Percentiles rank a stretch among this genome's conserved stretches.
phyloP scores from a whole-genome alignment of 768 basidiomycete genomes.

The Calvatia gigantea region DNA sequence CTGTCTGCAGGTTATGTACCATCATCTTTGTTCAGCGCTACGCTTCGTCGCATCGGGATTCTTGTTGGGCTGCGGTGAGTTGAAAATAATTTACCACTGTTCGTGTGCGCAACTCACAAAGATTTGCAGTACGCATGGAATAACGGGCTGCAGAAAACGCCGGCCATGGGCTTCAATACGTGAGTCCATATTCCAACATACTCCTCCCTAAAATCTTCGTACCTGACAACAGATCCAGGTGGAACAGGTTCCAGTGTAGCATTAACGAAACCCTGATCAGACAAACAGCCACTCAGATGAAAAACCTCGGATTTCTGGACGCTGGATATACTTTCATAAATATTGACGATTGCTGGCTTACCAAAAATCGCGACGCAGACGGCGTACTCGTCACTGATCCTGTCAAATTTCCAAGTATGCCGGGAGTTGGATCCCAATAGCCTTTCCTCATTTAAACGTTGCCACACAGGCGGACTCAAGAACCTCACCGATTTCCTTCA shows the following conservation, averaged over 20 bases:
- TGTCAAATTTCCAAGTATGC: conserved; percentile 20
- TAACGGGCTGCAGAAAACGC: conserved; percentile 18
- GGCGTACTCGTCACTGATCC: conserved; percentile 19
- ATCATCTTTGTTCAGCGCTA: not conserved
- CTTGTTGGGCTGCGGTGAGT: not conserved
- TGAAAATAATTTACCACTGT: not conserved
- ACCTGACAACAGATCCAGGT: conserved; percentile 9
- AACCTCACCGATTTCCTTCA: conserved; percentile 23
- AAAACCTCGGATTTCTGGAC: conserved; percentile 19
- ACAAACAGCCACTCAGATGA: conserved; percentile 20
- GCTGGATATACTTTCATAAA: conserved; percentile 24
- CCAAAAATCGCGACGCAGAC: conserved; percentile 17
- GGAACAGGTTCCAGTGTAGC: conserved; percentile 23
- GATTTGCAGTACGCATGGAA: conserved; percentile 17
- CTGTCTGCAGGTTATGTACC: not conserved
- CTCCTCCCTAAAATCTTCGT: not conserved
- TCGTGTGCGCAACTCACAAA: not conserved
- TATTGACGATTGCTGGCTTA: conserved; percentile 25
- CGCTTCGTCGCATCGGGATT: not conserved
- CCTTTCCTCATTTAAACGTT: too few species aligned
- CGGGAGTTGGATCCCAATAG: too few species aligned
- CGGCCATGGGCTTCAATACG: conserved; percentile 26
- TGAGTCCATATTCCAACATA: not conserved
- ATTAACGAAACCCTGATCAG: conserved; percentile 22
- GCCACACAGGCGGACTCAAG: conserved; percentile 19